Conservation (phyloP, 2,329 filamentous ascomycete genomes). For the Ascosphaera apis region DNA sequence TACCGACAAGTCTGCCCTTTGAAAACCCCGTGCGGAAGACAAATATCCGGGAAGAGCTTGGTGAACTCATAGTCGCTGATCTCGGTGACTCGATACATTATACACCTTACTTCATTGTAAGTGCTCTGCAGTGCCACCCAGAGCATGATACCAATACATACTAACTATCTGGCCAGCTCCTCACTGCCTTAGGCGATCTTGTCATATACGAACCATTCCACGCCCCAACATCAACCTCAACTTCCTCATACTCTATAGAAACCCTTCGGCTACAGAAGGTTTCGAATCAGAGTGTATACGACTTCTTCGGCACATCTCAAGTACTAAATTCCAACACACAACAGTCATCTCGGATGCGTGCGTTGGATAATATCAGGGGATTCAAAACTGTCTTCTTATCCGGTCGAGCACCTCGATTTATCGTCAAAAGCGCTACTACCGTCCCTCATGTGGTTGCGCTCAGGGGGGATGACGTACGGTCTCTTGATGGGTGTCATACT, state of each 20-base stretch:
- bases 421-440: conserved; percentile 62
- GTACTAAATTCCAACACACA: conserved; percentile 14
- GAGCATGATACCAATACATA: too few species aligned
- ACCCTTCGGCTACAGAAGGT: conserved; percentile 55
- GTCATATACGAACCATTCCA: conserved; percentile 68
- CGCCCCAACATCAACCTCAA: conserved; percentile 7
- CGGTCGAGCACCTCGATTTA: conserved; percentile 54
- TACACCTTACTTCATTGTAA: conserved; percentile 60
- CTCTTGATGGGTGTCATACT: conserved; percentile 55
- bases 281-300: conserved; percentile 34
- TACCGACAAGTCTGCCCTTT: conserved; percentile 51
- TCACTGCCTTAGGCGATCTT: conserved; percentile 35
- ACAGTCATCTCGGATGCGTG: conserved; percentile 15
- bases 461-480: conserved; percentile 42
- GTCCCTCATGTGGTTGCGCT: conserved; percentile 52
- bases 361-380: conserved; percentile 35
- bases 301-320: conserved; percentile 7
- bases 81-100: conserved; percentile 51
- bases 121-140: too few species aligned
- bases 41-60: conserved; percentile 46
- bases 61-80: conserved; percentile 64
- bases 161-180: not conserved
- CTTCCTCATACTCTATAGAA: conserved; percentile 4
- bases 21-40: conserved; percentile 49
- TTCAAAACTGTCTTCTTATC: conserved; percentile 67